These are phyloP conservation scores for Citrus australasica DNA, from an alignment of 345 rosid genomes.

Conservation along the genomic window DNA sequence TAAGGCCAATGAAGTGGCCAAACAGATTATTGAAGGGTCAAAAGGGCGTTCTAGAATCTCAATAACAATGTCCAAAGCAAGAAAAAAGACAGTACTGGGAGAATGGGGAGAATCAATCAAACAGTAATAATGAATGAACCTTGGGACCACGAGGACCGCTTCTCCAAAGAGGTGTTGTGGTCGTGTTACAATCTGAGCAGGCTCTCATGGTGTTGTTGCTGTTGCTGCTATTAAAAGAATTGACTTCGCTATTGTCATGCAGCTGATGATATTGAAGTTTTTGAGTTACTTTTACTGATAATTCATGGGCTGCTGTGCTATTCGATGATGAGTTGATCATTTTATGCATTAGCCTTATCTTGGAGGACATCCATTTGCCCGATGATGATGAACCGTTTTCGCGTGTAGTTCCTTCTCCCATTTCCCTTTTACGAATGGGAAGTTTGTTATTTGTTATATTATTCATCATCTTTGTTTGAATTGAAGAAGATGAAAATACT, in stretches of 20 bases:
- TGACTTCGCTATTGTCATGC: slow-evolving; percentile 1
- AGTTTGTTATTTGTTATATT: background rate
- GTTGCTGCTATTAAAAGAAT: background rate
- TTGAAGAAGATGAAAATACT: slow-evolving; percentile 9
- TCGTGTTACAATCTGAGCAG: slow-evolving; percentile 59
- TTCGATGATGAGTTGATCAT: slow-evolving; percentile 25
- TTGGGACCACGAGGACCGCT: slow-evolving; percentile 69
- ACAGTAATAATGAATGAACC: slow-evolving; percentile 22
- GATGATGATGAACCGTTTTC: slow-evolving; percentile 3
- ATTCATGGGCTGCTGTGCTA: background rate
- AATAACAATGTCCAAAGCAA: background rate
- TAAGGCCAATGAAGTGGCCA: no score
- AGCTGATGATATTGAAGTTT: slow-evolving; percentile 20
- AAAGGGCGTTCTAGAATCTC: no score
- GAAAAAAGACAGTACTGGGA: background rate
- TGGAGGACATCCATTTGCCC: slow-evolving; percentile 43
- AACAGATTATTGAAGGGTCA: background rate
- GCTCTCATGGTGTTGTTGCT: slow-evolving; percentile 24
- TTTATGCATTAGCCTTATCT: slow-evolving; percentile 41
- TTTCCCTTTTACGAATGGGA: slow-evolving; percentile 7
- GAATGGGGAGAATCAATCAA: background rate
- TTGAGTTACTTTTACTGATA: slow-evolving; percentile 1
- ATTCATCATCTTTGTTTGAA: background rate
- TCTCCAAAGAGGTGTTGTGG: slow-evolving; percentile 73
- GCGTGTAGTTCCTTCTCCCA: slow-evolving; percentile 4